These are phyloP conservation scores for Paracamarosporium sp. DNA, from an alignment of 2,329 filamentous ascomycete genomes.

Conservation along the genomic window DNA sequence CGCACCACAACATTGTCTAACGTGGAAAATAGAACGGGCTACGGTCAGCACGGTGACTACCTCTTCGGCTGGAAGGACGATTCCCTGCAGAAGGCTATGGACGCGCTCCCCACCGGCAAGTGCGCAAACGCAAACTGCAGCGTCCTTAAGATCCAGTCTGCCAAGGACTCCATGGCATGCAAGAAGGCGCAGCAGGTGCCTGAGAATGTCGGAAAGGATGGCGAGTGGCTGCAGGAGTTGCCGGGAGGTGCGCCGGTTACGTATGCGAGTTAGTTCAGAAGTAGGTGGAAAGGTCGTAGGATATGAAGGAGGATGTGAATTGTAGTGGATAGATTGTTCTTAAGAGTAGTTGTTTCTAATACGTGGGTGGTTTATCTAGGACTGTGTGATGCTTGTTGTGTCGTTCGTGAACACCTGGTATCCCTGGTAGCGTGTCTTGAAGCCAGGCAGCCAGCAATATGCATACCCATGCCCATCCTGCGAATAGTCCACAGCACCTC, in stretches of 20 bases:
- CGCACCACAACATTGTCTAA: too few species aligned
- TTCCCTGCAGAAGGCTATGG: conserved; percentile 11
- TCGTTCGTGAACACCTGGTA: too few species aligned
- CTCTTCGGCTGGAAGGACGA: conserved; percentile 58
- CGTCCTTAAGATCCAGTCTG: conserved; percentile 38
- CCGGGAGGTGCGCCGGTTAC: conserved; percentile 34
- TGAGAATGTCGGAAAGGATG: conserved; percentile 50
- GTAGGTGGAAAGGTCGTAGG: neutral
- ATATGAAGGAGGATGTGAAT: too few species aligned
- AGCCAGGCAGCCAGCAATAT: too few species aligned
- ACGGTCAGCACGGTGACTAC: conserved; percentile 58
- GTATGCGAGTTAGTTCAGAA: conserved; percentile 10
- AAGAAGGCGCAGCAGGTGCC: conserved; percentile 53
- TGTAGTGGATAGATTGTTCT: too few species aligned
- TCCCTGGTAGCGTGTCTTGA: too few species aligned
- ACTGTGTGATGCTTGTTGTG: too few species aligned
- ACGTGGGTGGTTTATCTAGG: too few species aligned
- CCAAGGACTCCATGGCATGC: conserved; percentile 29
- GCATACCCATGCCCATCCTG: too few species aligned
- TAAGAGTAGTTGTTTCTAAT: too few species aligned
- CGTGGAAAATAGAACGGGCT: conserved; percentile 41
- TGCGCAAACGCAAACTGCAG: conserved; percentile 39
- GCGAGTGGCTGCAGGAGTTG: conserved; percentile 35
- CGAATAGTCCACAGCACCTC: too few species aligned
- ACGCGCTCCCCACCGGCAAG: conserved; percentile 28